Evolutionary conservation across 106 monocot genomes (phyloP).

Genomic region (Dendrobium nobile): DNA sequence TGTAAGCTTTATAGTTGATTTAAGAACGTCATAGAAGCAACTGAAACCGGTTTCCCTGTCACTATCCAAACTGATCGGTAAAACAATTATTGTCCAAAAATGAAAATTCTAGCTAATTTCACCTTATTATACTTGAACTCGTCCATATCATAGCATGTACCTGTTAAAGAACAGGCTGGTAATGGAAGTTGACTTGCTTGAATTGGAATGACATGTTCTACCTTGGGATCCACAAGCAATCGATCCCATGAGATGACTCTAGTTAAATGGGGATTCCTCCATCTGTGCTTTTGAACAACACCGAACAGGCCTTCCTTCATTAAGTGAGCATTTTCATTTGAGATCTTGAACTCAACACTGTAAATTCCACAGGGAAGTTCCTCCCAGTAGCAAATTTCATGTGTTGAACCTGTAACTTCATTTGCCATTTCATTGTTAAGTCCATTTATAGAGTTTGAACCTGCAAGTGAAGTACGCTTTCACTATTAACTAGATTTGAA

Average conservation of each 20-base stretch:
- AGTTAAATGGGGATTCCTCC: constrained; percentile 47
- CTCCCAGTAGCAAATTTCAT: constrained; percentile 46
- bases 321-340: constrained; percentile 5
- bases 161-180: not conserved
- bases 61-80: not conserved
- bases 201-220: constrained; percentile 5
- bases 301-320: constrained; percentile 22
- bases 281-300: constrained; percentile 55
- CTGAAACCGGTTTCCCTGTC: not conserved
- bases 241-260: constrained; percentile 75
- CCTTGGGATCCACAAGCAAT: constrained; percentile 32
- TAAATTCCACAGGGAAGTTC: constrained; percentile 88
- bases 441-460: constrained; percentile 10
- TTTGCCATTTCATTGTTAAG: constrained; percentile 14
- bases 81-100: not conserved
- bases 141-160: not conserved
- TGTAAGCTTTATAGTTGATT: not conserved
- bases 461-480: constrained; percentile 18
- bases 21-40: not conserved
- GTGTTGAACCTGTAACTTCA: constrained; percentile 11
- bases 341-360: constrained; percentile 47
- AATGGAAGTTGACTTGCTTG: constrained; percentile 2
- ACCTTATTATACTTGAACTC: not conserved
- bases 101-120: not conserved
- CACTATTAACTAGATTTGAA: not conserved